These are phyloP conservation scores for Globisporangium megalacanthum DNA, from an alignment of 352 stramenopile species.

Conservation along the genomic window DNA sequence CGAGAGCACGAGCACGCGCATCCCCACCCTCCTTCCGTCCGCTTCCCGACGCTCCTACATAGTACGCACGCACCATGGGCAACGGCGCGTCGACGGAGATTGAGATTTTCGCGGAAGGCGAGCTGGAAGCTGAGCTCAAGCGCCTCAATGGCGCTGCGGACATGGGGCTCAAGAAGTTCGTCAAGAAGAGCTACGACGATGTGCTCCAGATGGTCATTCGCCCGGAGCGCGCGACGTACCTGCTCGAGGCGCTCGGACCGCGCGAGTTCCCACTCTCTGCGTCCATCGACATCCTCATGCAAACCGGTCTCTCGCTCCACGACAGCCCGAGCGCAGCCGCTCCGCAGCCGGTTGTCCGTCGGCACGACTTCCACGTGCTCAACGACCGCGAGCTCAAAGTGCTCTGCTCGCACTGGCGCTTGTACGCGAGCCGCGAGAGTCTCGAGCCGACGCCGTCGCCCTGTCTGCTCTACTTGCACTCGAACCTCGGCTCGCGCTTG, in stretches of 20 bases:
- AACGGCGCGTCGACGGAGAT: conserved; percentile 71
- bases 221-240: conserved; percentile 54
- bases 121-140: conserved; percentile 71
- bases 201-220: conserved; percentile 75
- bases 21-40: not conserved
- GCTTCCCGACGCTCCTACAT: too few relatives aligned
- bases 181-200: conserved; percentile 71
- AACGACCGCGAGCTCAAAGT: conserved; percentile 72
- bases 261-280: conserved; percentile 32
- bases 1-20: not conserved
- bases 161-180: conserved; percentile 66
- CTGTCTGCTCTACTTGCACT: conserved; percentile 79
- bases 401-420: conserved; percentile 70
- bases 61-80: conserved; percentile 38
- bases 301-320: conserved; percentile 7
- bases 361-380: conserved; percentile 51
- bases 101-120: conserved; percentile 76
- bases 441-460: conserved; percentile 19
- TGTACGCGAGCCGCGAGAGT: conserved; percentile 28
- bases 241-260: conserved; percentile 40
- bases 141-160: conserved; percentile 52
- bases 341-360: conserved; percentile 17
- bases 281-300: not conserved
- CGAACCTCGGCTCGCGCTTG: conserved; percentile 73
- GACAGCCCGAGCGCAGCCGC: conserved; percentile 9